Conservation (phyloP, 257 asterid genomes). For the Ehretia macrophylla region DNA sequence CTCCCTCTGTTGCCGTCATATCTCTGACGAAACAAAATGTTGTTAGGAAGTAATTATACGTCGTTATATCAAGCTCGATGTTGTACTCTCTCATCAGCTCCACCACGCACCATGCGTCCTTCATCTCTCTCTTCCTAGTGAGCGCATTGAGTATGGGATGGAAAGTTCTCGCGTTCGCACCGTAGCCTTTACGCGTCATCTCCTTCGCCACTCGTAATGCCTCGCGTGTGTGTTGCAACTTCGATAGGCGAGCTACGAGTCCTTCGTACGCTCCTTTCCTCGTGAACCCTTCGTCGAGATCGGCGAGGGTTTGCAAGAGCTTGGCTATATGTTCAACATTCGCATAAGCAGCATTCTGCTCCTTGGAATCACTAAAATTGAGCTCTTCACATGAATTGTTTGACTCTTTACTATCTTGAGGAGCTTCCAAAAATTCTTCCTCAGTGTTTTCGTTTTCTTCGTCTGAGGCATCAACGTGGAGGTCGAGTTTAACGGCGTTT, state of each 20-base stretch:
- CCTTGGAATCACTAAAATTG: no score
- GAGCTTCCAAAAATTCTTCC: no score
- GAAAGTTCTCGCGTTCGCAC: conserved; percentile 44
- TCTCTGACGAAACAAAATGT: conserved; percentile 52
- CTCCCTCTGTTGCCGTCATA: conserved; percentile 37
- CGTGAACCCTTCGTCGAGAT: conserved; percentile 35
- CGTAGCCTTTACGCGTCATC: conserved; percentile 36
- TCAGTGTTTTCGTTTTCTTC: no score
- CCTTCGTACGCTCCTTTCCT: conserved; percentile 56
- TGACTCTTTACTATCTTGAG: no score
- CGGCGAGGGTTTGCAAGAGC: conserved; percentile 38
- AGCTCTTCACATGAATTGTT: no score
- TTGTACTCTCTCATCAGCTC: conserved; percentile 40
- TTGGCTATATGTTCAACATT: no score
- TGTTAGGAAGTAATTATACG: conserved; percentile 47
- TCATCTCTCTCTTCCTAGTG: conserved; percentile 37
- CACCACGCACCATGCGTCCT: conserved; percentile 53
- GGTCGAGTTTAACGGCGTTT: no score
- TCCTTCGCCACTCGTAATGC: conserved; percentile 54
- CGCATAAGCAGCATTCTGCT: no score
- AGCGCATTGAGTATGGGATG: conserved; percentile 51
- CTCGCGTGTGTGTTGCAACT: conserved; percentile 29
- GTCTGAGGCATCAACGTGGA: no score
- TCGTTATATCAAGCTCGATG: conserved; percentile 30
- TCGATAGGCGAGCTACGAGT: conserved; percentile 50